A percentile compares a stretch with the other conserved stretches of the same genome.
Conservation (phyloP, 2,329 filamentous ascomycete species). For the Cordyceps tenuipes region DNA sequence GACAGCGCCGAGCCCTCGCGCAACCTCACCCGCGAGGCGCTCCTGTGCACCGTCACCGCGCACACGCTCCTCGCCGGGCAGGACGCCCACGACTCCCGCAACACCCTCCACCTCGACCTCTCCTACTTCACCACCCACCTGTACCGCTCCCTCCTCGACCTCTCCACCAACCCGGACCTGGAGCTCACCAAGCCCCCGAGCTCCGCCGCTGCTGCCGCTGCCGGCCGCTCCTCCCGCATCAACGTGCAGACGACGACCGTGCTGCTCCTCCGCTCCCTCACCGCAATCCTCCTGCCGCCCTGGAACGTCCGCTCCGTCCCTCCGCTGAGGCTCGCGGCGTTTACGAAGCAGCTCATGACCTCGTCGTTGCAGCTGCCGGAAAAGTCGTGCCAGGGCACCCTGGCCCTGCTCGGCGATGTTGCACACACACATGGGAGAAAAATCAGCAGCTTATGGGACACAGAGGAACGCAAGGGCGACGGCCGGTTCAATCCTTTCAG, state of each 20-base stretch:
- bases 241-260: slow-evolving; percentile 95
- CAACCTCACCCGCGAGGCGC: slow-evolving; percentile 74
- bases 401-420: slow-evolving; percentile 70
- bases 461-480: slow-evolving; percentile 86
- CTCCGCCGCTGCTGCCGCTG: slow-evolving; percentile 25
- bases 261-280: slow-evolving; percentile 78
- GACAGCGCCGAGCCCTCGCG: slow-evolving; percentile 41
- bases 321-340: slow-evolving; percentile 78
- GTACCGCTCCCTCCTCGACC: slow-evolving; percentile 72
- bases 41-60: slow-evolving; percentile 92
- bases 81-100: slow-evolving; percentile 77
- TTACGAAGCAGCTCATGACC: slow-evolving; percentile 84
- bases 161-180: slow-evolving; percentile 76
- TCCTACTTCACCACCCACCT: slow-evolving; percentile 94
- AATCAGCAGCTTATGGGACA: slow-evolving; percentile 82
- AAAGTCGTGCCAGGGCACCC: slow-evolving; percentile 73
- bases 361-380: slow-evolving; percentile 79
- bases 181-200: slow-evolving; percentile 56
- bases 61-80: slow-evolving; percentile 95
- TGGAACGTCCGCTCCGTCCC: slow-evolving; percentile 68
- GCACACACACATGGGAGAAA: slow-evolving; percentile 75
- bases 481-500: slow-evolving; percentile 71
- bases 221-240: slow-evolving; percentile 51
- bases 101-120: slow-evolving; percentile 77
- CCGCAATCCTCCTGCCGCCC: slow-evolving; percentile 68